Conservation (phyloP, 495 filamentous ascomycete genomes). For the Stereocaulon alpinum region DNA sequence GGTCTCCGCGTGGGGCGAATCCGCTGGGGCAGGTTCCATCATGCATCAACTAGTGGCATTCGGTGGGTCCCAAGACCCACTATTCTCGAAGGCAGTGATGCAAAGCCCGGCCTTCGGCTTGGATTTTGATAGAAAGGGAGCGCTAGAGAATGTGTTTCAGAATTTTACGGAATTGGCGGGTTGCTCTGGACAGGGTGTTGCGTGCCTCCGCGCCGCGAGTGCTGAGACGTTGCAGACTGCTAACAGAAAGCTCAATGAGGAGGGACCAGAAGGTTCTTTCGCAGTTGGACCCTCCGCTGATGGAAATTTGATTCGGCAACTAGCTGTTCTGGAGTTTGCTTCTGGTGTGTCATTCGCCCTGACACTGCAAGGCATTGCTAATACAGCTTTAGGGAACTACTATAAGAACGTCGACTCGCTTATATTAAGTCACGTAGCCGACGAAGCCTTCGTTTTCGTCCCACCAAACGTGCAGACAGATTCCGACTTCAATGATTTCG, state of each 20-base stretch:
- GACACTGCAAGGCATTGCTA: too few species aligned
- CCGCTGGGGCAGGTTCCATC: conserved; percentile 33
- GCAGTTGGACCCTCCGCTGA: conserved; percentile 38
- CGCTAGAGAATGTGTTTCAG: conserved; percentile 32
- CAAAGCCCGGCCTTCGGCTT: conserved; percentile 40
- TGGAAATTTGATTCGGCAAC: conserved; percentile 34
- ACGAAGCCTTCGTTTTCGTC: conserved; percentile 33
- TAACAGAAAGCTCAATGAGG: conserved; percentile 30
- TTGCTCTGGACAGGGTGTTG: conserved; percentile 35
- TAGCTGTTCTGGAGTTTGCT: conserved; percentile 34
- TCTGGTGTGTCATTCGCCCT: conserved; percentile 3
- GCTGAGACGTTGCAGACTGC: conserved; percentile 29
- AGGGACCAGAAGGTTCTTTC: conserved; percentile 30
- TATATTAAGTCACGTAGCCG: conserved; percentile 32
- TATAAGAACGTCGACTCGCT: conserved; percentile 31
- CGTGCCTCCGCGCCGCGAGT: conserved; percentile 34
- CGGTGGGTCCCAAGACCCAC: conserved; percentile 35
- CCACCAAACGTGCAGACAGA: conserved; percentile 38
- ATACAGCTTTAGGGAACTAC: conserved; percentile 28
- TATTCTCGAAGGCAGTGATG: conserved; percentile 37
- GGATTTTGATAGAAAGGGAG: conserved; percentile 32
- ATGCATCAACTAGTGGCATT: conserved; percentile 32
- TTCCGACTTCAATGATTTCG: conserved; percentile 40
- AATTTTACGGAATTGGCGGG: conserved; percentile 36
- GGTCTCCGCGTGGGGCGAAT: conserved; percentile 38